Base-by-base conservation (phyloP, 1,284 basidiomycete genomes). In the Calocybe gambosa region DNA sequence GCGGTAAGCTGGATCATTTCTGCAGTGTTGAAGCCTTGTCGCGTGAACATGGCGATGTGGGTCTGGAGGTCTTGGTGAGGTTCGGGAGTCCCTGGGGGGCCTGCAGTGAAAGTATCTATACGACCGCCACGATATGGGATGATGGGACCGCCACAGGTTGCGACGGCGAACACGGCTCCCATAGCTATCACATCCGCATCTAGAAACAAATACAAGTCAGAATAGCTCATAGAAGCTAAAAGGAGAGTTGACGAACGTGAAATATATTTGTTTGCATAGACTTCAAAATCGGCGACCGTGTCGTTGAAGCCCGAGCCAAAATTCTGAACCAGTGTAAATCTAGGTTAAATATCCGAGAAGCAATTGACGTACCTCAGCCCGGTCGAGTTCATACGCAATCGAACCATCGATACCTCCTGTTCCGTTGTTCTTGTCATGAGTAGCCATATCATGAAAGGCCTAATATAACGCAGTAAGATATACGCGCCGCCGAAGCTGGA, bases 261-360 rank as follows among this genome's bases (percentile, higher is more conserved):
- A 13, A 69, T 55, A 33, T 66, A 61, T 64, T 67, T 66, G 47
- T 65, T 69, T 8, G 68, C 64, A 39, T 64, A 71, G 1, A 57
- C 55, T 47, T 62, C 57, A 43, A 74, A 70, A 52, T 74, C 70
- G 29, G 58, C 61, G 12, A 67, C 47, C 2, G 68, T 68, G 47
- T 28, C 43, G 15, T 43, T 49, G 34, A 62, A 63, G 43, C 60
- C 59, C 26, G 47, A 52, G 9, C 58, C 62, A 13, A 57, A 53
- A 31, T 62, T 61, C 61, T 62, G 28, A 13, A 3, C 28, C 3
- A 29, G 13, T 29, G 13, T 29, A 9, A 29, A 7, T 29, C 5
- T 10, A 29, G 28, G 13, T 40, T 35, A 41, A 18, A 20, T 34
- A 37, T 6, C 20, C 13, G 50, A 20, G 37, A 34, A 25, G 33